Base-by-base conservation (phyloP, 192 early-diverging fungal genomes). In the Chytriomyces sp. region DNA sequence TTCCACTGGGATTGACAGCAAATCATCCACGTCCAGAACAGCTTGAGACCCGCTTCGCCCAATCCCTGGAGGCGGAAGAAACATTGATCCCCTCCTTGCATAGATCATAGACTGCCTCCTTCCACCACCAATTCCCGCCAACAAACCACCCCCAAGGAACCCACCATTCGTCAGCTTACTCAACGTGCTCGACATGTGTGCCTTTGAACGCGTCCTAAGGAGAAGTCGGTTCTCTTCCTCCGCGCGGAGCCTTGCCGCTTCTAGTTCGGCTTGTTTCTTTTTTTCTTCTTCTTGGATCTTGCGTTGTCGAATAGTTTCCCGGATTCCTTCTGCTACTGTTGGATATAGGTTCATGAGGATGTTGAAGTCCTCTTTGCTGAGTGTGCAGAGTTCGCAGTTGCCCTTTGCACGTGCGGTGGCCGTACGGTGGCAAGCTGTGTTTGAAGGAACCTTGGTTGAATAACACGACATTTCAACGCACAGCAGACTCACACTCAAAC, bases 331-430 rank as follows among this genome's bases (percentile, higher is more conserved):
- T 13, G 80, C 80, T 18, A 81, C 67, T 9, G 10, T 35, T 9
- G 78, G 78, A 60, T 81, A 74, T 47, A 72, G 24, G 28, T 65
- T 62, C 77, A 81, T 67, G 46, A 81, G 72, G 9, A 53, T 23
- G 26, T 64, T 71, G 47, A 81, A 81, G 43, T 81, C 80, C 9
- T 79, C 77, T 61, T 81, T 81, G 1, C 67, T 70, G 9, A 81
- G 69, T 0, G 73, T 70, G 67, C 80, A 81, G 3, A 81, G 77
- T 49, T 81, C 80, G 62, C 81, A 80, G 47, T 73, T 64, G 23
- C 80, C 80, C 47, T 69, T 79, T 2, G 80, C 77, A n/a, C 67
- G 43, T 18, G 80, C 80, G 0, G 70, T 61, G 0, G 80, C 80
- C 3, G 80, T 81, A 23, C 80, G 68, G n/a, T 80, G 81, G 45